These are phyloP conservation scores for Aureobasidium leucospermi DNA, from an alignment of 2,329 filamentous ascomycete species.

Conservation along the genomic window DNA sequence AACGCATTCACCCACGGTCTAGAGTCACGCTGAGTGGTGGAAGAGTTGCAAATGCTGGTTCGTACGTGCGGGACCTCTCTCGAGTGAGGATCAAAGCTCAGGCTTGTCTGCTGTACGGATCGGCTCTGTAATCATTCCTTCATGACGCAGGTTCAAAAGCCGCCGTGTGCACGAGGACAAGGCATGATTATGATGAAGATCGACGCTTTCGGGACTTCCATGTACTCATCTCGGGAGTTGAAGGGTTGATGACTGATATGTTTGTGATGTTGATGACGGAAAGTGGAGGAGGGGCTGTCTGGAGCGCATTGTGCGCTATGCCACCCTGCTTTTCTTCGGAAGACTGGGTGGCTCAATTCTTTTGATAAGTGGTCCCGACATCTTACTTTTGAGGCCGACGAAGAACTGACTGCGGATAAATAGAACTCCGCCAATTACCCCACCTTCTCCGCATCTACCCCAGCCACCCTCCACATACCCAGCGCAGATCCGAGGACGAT, in stretches of 20 bases:
- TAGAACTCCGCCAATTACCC: neutral
- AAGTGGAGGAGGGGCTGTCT: conserved; percentile 21
- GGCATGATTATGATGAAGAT: conserved; percentile 14
- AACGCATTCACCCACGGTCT: conserved; percentile 8
- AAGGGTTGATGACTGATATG: neutral
- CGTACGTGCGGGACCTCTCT: conserved; percentile 67
- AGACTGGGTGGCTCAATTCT: conserved; percentile 22
- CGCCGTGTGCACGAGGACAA: conserved; percentile 1
- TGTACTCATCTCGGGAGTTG: conserved; percentile 11
- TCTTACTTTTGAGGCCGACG: neutral
- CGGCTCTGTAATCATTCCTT: conserved; percentile 18
- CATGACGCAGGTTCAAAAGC: conserved; percentile 12
- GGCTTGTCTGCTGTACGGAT: conserved; percentile 63
- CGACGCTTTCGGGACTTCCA: neutral
- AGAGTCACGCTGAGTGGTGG: conserved; percentile 16
- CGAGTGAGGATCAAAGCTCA: conserved; percentile 89
- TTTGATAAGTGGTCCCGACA: conserved; percentile 33
- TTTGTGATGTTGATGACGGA: conserved; percentile 10
- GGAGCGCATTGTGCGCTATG: conserved; percentile 15
- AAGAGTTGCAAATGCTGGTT: conserved; percentile 23
- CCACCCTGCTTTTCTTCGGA: conserved; percentile 18
- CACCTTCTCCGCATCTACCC: neutral
- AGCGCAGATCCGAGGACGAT: neutral
- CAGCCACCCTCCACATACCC: neutral
- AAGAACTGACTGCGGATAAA: conserved; percentile 21